Evolutionary conservation across 2,329 filamentous ascomycete species (phyloP).

Genomic region (Colletotrichum brevisporum): DNA sequence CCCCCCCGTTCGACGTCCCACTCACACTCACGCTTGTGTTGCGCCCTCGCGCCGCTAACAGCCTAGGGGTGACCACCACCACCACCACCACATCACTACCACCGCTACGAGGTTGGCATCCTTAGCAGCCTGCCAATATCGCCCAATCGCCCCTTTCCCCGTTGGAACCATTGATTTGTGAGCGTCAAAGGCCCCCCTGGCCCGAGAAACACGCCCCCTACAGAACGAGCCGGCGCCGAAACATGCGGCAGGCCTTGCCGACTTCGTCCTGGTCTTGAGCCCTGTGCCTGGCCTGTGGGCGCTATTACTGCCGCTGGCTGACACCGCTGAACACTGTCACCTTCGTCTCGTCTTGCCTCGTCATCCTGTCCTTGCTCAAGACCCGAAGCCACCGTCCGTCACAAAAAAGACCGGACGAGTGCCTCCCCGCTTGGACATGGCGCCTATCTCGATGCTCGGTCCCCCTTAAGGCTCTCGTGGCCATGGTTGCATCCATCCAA

Average conservation of each 20-base stretch:
- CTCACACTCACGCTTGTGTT: constrained; percentile 4
- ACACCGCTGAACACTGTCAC: not conserved
- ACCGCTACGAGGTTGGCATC: too few relatives aligned
- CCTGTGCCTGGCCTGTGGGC: not conserved
- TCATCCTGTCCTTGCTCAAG: constrained; percentile 9
- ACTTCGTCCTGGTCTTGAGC: constrained; percentile 20
- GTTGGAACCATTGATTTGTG: constrained; percentile 30
- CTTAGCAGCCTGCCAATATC: constrained; percentile 26
- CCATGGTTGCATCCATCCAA: constrained; percentile 18
- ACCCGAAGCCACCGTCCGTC: not conserved
- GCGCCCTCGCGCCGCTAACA: not conserved
- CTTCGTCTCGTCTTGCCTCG: not conserved
- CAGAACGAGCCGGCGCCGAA: constrained; percentile 4
- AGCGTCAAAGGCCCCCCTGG: constrained; percentile 10
- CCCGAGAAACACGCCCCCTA: too few relatives aligned
- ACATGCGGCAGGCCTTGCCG: constrained; percentile 28
- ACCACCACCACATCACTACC: not conserved
- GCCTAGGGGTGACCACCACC: not conserved
- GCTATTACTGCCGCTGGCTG: constrained; percentile 1
- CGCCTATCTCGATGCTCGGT: not conserved
- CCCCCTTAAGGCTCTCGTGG: constrained; percentile 12
- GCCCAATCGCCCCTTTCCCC: constrained; percentile 14
- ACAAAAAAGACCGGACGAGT: constrained; percentile 15
- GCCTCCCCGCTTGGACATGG: not conserved
- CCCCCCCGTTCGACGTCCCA: constrained; percentile 16